Evolutionary conservation across 2,329 filamentous ascomycete genomes (phyloP), one percentile per base, ranked within the genome.

Genomic region (Drechslera avenae): DNA sequence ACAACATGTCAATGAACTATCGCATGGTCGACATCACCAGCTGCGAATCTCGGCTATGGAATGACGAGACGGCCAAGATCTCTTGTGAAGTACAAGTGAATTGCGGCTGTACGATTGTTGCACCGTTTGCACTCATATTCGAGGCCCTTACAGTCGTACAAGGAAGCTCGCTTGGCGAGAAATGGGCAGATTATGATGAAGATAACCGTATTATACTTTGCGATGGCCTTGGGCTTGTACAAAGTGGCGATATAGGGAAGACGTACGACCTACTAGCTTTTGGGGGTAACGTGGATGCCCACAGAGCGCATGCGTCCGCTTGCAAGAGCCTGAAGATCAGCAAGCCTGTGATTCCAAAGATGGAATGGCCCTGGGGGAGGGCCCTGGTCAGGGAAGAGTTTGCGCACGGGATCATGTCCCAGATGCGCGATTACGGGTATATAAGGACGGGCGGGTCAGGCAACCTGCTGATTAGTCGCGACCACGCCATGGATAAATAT

Each of bases 381-480:
- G 65, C 61, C 7, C 32, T 71, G 31, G 57, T 71, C 13, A 57
- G 52, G 10, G 62, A 64, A 16, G 60, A 64, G 17, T 69, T 67
- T 49, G 54, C 21, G 7, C 65, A 69, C 44, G 51, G 70, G 1
- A 26, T 59, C 17, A 41, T 33, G 19, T 39, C 37, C 16, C 28
- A 41, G 16, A 48, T 54, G 53, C 41, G 56, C 9, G 46, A 53
- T 46, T 58, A 58, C 28, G 56, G 52, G 5, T 58, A 56, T 12
- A 43, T 58, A 17, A 13, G 37, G 5, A 58, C 56, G 4, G 46
- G 45, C 12, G 48, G 48, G 2, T 49, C 41, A 12, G 55, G 55
- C 4, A 56, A 56, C 19, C 31, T 58, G 17, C 37, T 58, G 37
- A 56, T 58, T 9, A 41, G 16, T 10, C 43, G 52, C 10, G 50